phyloP scores from a whole-genome alignment of 371 early-diverging fungal species.

The Lichtheimia hyalospora region DNA sequence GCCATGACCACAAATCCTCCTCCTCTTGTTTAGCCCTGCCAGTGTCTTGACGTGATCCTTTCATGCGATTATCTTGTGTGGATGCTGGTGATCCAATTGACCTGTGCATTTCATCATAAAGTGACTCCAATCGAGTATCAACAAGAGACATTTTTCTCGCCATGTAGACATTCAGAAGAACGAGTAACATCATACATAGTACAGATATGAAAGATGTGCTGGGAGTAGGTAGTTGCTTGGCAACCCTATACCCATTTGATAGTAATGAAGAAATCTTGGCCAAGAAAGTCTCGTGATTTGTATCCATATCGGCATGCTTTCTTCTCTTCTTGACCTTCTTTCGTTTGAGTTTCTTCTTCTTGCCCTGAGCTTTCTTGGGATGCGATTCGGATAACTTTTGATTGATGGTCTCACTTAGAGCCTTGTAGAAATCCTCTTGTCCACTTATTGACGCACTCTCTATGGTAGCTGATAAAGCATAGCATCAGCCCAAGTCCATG shows the following conservation, averaged over 20 bases:
- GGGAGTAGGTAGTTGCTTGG: constrained; percentile 10
- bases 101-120: not conserved
- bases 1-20: constrained; percentile 31
- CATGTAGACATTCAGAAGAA: constrained; percentile 34
- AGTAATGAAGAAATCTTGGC: constrained; percentile 3
- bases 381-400: not conserved
- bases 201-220: constrained; percentile 28
- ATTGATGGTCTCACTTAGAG: constrained; percentile 49
- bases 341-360: constrained; percentile 11
- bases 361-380: not conserved
- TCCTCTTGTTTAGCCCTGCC: not conserved
- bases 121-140: constrained; percentile 24
- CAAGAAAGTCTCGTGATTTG: not conserved
- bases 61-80: not conserved
- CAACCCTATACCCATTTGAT: not conserved
- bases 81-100: too few relatives aligned
- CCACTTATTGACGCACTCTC: constrained; percentile 74
- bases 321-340: constrained; percentile 10
- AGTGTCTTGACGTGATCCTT: not conserved
- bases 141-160: constrained; percentile 39
- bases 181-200: constrained; percentile 34
- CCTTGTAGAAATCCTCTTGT: constrained; percentile 57
- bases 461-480: constrained; percentile 43
- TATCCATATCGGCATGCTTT: not conserved
- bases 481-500: not conserved